Base-by-base conservation (phyloP, 306 rosid genomes). In the Clitoria ternatea region DNA sequence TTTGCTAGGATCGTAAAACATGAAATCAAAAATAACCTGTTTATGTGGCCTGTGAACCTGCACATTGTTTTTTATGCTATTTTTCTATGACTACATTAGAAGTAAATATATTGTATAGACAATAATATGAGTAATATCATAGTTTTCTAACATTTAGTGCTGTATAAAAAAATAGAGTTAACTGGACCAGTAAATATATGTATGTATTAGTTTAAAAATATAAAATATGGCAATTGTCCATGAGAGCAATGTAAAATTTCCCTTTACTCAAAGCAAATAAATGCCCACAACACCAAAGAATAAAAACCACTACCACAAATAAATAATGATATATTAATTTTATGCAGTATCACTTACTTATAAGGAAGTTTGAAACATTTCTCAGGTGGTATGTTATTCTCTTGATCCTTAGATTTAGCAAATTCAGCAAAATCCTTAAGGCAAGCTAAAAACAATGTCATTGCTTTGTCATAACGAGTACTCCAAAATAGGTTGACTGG, bases 401-500 rank as follows among this genome's bases (percentile, higher is more conserved):
- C 97, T 82, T 81, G 88, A 79, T 94, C 99, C 85, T 84, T 89
- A 39, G 89, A 89, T 40, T 89, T 81, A 35, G 97, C 96, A 84
- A 87, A 90, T 77, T 94, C 99, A 5, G 96, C 90, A 80, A 94
- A 94, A 75, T 91, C 96, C 83, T 91, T 94, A 35, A 90, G 95
- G 80, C 96, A 94, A 45, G 94, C 85, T 82, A 89, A 81, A 83
- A 79, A 94, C 73, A 86, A 80, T 8, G 96, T 83, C 99, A 91
- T 91, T 83, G 97, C 97, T 85, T 77, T 91, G 92, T 94, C 99
- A 77, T 90, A 94, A 33, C 97, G 92, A 52, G 96, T 91, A 77
- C 99, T 90, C 99, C 99, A 94, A 73, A 91, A 91, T 81, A 91
- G 80, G 86, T 94, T 94, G 81, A 94, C 99, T 0, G 99, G 97